Evolutionary conservation across 2,329 filamentous ascomycete genomes (phyloP), one percentile per base, ranked within the genome.

Genomic region (Hypoxylon sp.): DNA sequence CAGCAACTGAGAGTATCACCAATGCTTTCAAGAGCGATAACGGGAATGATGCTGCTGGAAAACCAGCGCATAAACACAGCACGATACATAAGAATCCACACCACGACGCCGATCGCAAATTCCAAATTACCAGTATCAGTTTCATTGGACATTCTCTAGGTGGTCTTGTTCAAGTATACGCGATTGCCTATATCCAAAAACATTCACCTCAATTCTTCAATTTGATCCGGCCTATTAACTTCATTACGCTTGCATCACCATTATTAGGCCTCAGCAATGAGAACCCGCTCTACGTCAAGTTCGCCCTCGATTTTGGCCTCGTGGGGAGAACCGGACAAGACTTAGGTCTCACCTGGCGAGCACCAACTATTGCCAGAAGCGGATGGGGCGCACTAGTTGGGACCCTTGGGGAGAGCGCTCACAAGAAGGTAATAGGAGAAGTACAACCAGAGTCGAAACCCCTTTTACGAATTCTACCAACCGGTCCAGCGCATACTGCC

Each of bases 291-390:
- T 99, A 99, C 69, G 90, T 99, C 71, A 96, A 92, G 65, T 97
- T 99, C 70, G 94, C 94, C 0, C 77, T 99, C 3, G 94, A 99
- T 69, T 96, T 97, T 73, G 94, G 94, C 0, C 80, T 99, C 1
- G 93, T 99, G 9, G 94, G 94, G n/a, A 83, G 93, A 44, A 97
- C 94, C 2, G 94, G 94, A 5, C 91, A 97, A 70, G 94, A 99
- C 73, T 79, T 99, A 6, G 94, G 94, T 15, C 76, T 99, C 55
- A 96, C 92, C 1, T 99, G 94, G 94, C 84, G 91, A 64, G 87
- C 93, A 9, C 93, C 93, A 5, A 93, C 89, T 0, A 80, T 95
- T 64, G 88, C 90, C 12, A 83, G 88, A 65, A 94, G 86, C 69
- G 91, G 92, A 36, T 96, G 91, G 91, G 89, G 88, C 23, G 89